Conservation (phyloP, 1,139 yeast species). For the Yamadazyma atlantica region DNA sequence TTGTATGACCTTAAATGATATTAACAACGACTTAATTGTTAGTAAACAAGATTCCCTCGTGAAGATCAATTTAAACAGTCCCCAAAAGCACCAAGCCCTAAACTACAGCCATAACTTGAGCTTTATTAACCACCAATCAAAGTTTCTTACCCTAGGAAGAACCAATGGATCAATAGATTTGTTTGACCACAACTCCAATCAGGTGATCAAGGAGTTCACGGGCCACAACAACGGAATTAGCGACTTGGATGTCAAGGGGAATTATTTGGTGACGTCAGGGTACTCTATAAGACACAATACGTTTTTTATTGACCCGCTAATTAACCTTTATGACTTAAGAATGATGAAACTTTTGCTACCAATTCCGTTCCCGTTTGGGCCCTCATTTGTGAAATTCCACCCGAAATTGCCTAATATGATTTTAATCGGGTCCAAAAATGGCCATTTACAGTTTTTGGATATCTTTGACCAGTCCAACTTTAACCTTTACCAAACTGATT, state of each 20-base stretch:
- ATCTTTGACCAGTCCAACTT: constrained; percentile 72
- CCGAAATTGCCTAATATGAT: constrained; percentile 84
- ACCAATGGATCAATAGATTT: constrained; percentile 71
- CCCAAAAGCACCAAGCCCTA: constrained; percentile 26
- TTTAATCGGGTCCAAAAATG: constrained; percentile 69
- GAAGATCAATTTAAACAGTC: constrained; percentile 63
- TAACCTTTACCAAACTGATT: constrained; percentile 61
- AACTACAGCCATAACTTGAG: constrained; percentile 35
- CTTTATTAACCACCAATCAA: constrained; percentile 33
- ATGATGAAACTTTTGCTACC: constrained; percentile 76
- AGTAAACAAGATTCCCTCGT: constrained; percentile 38
- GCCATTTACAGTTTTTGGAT: constrained; percentile 85
- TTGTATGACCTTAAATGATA: constrained; percentile 38
- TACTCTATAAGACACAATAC: constrained; percentile 52
- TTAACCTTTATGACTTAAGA: constrained; percentile 78
- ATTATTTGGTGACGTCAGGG: constrained; percentile 81
- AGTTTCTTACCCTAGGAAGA: constrained; percentile 61
- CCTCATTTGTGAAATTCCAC: constrained; percentile 79
- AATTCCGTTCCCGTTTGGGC: constrained; percentile 87
- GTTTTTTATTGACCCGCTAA: constrained; percentile 67
- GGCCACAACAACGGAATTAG: constrained; percentile 79
- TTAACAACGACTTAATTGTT: constrained; percentile 37
- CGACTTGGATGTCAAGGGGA: constrained; percentile 76
- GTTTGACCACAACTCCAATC: constrained; percentile 65
- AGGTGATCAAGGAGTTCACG: constrained; percentile 56